Percentiles rank a stretch among this genome's conserved stretches.
These are phyloP conservation scores for Xylaria bambusicola DNA, from an alignment of 495 filamentous ascomycete genomes.

Conservation along the genomic window DNA sequence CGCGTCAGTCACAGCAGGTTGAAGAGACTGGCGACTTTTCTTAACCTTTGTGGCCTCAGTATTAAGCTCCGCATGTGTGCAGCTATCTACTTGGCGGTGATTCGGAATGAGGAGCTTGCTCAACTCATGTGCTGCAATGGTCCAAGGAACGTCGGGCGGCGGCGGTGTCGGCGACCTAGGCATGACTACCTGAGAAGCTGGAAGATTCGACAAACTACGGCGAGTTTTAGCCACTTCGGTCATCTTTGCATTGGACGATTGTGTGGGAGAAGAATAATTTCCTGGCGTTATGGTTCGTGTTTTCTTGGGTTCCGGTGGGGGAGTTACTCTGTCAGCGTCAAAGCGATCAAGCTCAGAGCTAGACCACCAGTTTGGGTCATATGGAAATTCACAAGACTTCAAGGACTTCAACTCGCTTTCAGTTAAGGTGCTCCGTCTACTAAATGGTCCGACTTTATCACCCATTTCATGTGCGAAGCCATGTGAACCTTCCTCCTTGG, in stretches of 20 bases:
- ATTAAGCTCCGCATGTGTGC: conserved; percentile 71
- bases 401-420: conserved; percentile 24
- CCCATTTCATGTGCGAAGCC: conserved; percentile 55
- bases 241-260: conserved; percentile 37
- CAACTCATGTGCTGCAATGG: conserved; percentile 74
- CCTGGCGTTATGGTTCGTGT: conserved; percentile 56
- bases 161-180: conserved; percentile 57
- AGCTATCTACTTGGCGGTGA: conserved; percentile 70
- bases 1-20: conserved; percentile 29
- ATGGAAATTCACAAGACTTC: conserved; percentile 40
- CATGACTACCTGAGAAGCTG: conserved; percentile 16
- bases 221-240: conserved; percentile 36
- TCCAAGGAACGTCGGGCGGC: conserved; percentile 80
- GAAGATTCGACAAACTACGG: conserved; percentile 30
- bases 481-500: conserved; percentile 42
- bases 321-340: conserved; percentile 54
- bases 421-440: conserved; percentile 35
- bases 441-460: conserved; percentile 43
- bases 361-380: conserved; percentile 79
- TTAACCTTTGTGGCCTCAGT: conserved; percentile 62
- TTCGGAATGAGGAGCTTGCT: conserved; percentile 79
- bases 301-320: conserved; percentile 50
- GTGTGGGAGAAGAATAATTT: conserved; percentile 63
- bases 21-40: conserved; percentile 61
- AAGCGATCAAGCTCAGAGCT: conserved; percentile 65